Evolutionary conservation across 345 rosid species (phyloP), one percentile per base, ranked within the genome.

Genomic region (Erucastrum elatum): DNA sequence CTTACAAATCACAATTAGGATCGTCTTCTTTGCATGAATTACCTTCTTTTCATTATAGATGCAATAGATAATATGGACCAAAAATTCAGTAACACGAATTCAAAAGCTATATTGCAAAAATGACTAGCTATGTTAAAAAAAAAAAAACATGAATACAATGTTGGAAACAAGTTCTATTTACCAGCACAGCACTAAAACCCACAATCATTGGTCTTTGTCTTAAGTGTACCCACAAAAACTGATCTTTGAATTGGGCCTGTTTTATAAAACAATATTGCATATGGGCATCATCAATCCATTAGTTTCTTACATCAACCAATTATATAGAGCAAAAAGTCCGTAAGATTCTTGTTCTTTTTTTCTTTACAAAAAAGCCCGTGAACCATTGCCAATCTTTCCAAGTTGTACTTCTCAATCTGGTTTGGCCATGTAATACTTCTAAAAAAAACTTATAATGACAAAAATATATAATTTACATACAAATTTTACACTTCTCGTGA

Each of bases 171-270:
- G 51, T 17, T 56, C 13, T 21, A 56, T 56, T 21, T 4, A 7
- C 8, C 11, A 8, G 12, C 29, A 17, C 17, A 56, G 12, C 61
- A 16, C 26, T 11, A 25, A 58, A 58, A 58, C 30, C 62, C 27
- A 58, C 10, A 58, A 7, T 3, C 25, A 21, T 58, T 58, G 62
- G 62, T 9, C 5, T 9, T 21, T 17, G 30, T 17, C 26, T 65
- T 64, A 17, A 51, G 65, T 53, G 55, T 30, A 46, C 31, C 44
- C n/a, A 26, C 4, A 26, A 27, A 27, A 41, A 16, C 41, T 12
- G 17, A 73, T 63, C 6, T 46, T 62, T 15, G 3, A 49, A 13
- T 53, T 74, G 65, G 39, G 71, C 65, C 49, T 64, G 34, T 44
- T 31, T 12, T 64, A 17, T 64, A 17, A 31, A 51, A 8, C 33